Evolutionary conservation across 306 rosid species (phyloP).

Genomic region (Quercus suber): DNA sequence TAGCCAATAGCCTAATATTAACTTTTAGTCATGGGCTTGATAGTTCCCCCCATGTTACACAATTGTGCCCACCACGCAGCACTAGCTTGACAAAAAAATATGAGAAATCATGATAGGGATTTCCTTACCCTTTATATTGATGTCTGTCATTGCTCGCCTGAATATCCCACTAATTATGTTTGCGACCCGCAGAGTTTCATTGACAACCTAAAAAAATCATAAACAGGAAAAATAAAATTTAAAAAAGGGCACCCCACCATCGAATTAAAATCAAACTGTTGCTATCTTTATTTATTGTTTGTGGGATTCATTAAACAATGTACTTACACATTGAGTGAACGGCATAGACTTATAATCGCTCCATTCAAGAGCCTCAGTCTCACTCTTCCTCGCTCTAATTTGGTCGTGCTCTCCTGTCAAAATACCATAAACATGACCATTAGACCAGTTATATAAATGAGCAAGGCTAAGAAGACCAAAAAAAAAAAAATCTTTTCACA

Average conservation of each 20-base stretch:
- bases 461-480: background rate
- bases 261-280: background rate
- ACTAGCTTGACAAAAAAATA: too few relatives aligned
- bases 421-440: background rate
- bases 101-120: background rate
- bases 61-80: too few relatives aligned
- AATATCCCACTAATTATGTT: constrained; percentile 91
- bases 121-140: constrained; percentile 65
- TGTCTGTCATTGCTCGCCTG: constrained; percentile 71
- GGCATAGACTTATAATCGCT: constrained; percentile 81
- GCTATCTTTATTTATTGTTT: background rate
- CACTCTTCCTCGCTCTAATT: constrained; percentile 61
- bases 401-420: constrained; percentile 81
- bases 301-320: background rate
- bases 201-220: constrained; percentile 55
- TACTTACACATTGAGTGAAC: constrained; percentile 89
- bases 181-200: constrained; percentile 78
- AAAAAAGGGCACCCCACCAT: background rate
- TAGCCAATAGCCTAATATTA: too few relatives aligned
- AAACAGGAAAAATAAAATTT: background rate
- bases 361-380: constrained; percentile 49
- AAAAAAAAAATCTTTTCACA: background rate
- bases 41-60: too few relatives aligned
- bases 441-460: background rate
- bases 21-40: too few relatives aligned